Conservation (phyloP, 2,329 filamentous ascomycete species). For the Chrysosporium keratinophilum region DNA sequence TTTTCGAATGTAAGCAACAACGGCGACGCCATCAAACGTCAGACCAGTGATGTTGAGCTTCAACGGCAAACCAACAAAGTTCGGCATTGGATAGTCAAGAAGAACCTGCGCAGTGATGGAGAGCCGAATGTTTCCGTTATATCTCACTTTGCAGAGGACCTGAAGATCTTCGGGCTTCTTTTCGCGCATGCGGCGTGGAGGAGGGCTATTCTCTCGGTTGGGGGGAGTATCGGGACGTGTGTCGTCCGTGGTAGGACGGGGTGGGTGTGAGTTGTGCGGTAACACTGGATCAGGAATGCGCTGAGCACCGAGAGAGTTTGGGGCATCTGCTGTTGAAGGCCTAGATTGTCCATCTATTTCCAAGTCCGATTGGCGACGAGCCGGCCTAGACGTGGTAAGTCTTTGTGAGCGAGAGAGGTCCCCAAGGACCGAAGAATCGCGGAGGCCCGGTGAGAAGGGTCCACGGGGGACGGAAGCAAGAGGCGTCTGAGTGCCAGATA, state of each 20-base stretch:
- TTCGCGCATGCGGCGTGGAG: constrained; percentile 53
- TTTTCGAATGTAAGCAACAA: constrained; percentile 81
- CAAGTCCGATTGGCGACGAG: constrained; percentile 24
- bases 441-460: constrained; percentile 27
- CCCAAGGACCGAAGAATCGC: constrained; percentile 6
- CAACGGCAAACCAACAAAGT: constrained; percentile 89
- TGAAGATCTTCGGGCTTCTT: constrained; percentile 78
- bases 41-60: constrained; percentile 91
- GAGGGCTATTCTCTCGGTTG: constrained; percentile 1
- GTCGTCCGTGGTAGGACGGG: constrained; percentile 1
- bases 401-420: background rate
- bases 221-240: constrained; percentile 1
- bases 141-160: constrained; percentile 81
- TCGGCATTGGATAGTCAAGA: constrained; percentile 96
- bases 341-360: constrained; percentile 32
- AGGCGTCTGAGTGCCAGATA: constrained; percentile 41
- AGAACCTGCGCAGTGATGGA: constrained; percentile 90
- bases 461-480: constrained; percentile 39
- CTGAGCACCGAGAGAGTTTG: constrained; percentile 1
- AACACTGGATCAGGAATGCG: constrained; percentile 4
- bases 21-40: constrained; percentile 88
- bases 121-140: constrained; percentile 76
- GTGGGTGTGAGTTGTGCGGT: constrained; percentile 15
- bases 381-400: background rate
- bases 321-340: constrained; percentile 36